Base-by-base conservation (phyloP, 176 grass and related monocot genomes). In the Carex pumila region DNA sequence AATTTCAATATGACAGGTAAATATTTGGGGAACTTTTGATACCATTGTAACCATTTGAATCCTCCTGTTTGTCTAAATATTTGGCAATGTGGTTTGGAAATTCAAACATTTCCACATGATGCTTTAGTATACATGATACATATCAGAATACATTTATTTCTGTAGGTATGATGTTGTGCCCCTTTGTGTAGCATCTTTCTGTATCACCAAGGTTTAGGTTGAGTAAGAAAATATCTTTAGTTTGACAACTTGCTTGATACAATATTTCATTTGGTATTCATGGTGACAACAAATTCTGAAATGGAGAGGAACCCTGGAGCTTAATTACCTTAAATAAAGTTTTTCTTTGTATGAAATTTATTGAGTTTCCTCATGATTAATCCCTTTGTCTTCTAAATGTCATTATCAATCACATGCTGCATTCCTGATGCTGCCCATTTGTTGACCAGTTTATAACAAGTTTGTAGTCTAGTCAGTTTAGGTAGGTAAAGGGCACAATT, bases 1-100 rank as follows among this genome's bases (percentile, higher is more conserved):
- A 92, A 97, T 85, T 97, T 97, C 65, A 97, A 97, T 78, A 94
- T 87, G 90, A 89, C 79, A 78, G 92, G 94, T 97, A 92, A 92
- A 84, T 90, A 89, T 86, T 11, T 72, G 54, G 79, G 71, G 9
- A 74, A 61, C 10, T 49, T 79, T 69, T 82, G 9, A 59, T 34
- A 73, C 84, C 31, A 12, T 47, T 71, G 56, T 59, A 25, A 32
- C 53, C 17, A 68, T 62, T 53, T 70, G 47, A 67, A 34, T 31
- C 2, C 29, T 45, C 36, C 68, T 71, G 17, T n/a, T 19, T 45
- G 64, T 71, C 15, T 60, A 18, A 60, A 6, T 60, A 60, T 62
- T 73, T 73, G 37, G 41, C 2, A 7, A 57, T 34, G 12, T 14
- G 32, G 12, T 53, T 54, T 31, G 21, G 12, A 75, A 43, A 11